Conservation (phyloP, 345 rosid species). For the Brassica juncea region DNA sequence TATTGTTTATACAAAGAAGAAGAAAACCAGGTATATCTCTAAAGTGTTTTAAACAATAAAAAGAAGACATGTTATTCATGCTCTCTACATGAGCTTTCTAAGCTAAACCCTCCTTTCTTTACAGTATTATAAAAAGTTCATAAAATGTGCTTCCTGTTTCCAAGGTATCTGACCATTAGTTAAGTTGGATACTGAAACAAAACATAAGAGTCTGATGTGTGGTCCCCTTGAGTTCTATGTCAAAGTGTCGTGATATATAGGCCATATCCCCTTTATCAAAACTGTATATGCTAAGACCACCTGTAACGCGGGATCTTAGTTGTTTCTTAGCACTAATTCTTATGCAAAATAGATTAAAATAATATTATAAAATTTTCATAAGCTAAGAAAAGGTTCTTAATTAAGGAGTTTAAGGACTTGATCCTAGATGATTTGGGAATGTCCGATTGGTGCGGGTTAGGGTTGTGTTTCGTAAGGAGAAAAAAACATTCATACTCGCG, state of each 20-base stretch:
- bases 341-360: too few species aligned
- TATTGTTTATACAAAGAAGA: neutral
- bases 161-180: neutral
- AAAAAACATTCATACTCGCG: too few species aligned
- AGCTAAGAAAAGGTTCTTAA: too few species aligned
- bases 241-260: slow-evolving; percentile 27
- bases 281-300: neutral
- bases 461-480: too few species aligned
- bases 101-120: neutral
- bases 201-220: slow-evolving; percentile 15
- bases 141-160: slow-evolving; percentile 12
- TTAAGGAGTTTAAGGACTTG: too few species aligned
- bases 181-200: neutral
- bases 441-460: too few species aligned
- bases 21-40: neutral
- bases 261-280: slow-evolving; percentile 5
- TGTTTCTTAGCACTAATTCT: too few species aligned
- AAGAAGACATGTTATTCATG: slow-evolving; percentile 16
- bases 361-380: too few species aligned
- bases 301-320: too few species aligned
- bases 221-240: slow-evolving; percentile 24
- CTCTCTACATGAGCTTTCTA: slow-evolving; percentile 25
- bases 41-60: too few species aligned
- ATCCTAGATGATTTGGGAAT: too few species aligned
- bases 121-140: slow-evolving; percentile 6